Conservation (phyloP, 192 early-diverging fungal genomes). For the Backusella liffmaniae region DNA sequence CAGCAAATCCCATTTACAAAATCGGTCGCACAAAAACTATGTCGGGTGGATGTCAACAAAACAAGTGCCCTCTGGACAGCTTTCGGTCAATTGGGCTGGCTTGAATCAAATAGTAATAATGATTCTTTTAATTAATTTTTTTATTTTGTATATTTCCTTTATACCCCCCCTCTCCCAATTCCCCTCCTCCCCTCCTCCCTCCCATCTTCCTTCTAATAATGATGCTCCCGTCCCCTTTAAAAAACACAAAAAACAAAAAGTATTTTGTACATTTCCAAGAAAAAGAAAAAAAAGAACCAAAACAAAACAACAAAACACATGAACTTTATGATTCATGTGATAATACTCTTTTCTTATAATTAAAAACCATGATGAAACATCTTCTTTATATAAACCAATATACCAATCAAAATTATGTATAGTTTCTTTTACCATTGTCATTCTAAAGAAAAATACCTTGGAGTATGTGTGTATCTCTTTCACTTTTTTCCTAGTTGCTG, state of each 20-base stretch:
- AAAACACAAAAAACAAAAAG: not conserved
- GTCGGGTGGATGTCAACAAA: slow-evolving; percentile 95
- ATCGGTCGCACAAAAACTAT: slow-evolving; percentile 87
- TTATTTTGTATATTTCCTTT: not conserved
- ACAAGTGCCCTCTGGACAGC: slow-evolving; percentile 85
- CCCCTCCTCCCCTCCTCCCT: not conserved
- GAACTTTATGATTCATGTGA: slow-evolving; percentile 2
- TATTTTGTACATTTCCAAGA: slow-evolving; percentile 4
- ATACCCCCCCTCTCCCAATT: not conserved
- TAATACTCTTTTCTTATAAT: not conserved
- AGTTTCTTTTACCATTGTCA: not conserved
- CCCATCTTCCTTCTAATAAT: not conserved
- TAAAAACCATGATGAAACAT: not conserved
- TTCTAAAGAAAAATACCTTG: no score
- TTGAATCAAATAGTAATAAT: slow-evolving; percentile 34
- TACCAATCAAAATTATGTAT: not conserved
- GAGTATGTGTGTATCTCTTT: not conserved
- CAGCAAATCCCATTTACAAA: slow-evolving; percentile 69
- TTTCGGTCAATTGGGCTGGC: slow-evolving; percentile 86
- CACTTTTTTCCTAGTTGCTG: not conserved
- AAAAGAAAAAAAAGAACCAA: slow-evolving; percentile 1
- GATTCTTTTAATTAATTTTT: not conserved
- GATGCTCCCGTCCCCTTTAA: not conserved
- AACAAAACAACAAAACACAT: slow-evolving; percentile 9
- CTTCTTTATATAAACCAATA: not conserved